Conservation (phyloP, 306 rosid species). For the Glycine latifolia region DNA sequence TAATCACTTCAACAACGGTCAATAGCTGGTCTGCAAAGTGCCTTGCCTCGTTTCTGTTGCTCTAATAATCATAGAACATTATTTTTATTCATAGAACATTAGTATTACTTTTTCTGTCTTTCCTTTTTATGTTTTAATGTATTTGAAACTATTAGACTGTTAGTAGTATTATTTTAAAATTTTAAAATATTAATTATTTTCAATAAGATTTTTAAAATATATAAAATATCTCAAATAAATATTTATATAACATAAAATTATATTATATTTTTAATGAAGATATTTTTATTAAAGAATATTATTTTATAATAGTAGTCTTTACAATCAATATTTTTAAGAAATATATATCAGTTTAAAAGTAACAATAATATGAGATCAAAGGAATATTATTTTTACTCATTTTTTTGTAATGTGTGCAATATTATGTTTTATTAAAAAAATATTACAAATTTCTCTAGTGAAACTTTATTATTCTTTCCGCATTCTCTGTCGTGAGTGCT, state of each 20-base stretch:
- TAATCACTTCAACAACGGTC: background rate
- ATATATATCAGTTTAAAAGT: background rate
- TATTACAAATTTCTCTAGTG: background rate
- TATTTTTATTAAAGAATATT: background rate
- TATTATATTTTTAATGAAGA: background rate
- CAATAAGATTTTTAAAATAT: too few species aligned
- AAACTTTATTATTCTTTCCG: background rate
- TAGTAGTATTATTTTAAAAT: too few species aligned
- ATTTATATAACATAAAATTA: too few species aligned
- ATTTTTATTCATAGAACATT: background rate
- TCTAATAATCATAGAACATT: too few species aligned
- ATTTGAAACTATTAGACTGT: too few species aligned
- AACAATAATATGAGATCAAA: background rate
- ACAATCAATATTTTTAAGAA: background rate
- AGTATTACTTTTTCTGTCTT: background rate
- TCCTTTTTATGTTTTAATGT: background rate
- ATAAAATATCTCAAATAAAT: too few species aligned
- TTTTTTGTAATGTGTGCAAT: background rate
- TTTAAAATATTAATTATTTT: too few species aligned
- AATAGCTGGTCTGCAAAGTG: constrained; percentile 4
- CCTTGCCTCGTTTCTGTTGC: background rate
- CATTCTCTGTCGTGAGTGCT: background rate
- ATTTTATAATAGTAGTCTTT: background rate
- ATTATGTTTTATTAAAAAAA: background rate
- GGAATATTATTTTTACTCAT: background rate